Conservation (phyloP, 1,139 yeast genomes). For the Candida albicans region DNA sequence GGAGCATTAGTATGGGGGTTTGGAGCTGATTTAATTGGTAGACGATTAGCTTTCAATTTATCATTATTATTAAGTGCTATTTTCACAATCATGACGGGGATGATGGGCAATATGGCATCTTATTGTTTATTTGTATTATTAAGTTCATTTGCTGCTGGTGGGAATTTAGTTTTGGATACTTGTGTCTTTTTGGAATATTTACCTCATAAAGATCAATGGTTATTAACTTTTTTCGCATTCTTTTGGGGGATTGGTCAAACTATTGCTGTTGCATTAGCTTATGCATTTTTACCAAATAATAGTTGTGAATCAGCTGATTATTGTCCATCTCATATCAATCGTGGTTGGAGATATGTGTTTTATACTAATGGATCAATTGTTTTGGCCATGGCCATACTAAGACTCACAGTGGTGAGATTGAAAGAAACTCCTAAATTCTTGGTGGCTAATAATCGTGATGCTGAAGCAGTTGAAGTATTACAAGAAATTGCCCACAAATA, state of each 20-base stretch:
- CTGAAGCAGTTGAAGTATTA: constrained; percentile 43
- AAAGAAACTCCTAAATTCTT: constrained; percentile 61
- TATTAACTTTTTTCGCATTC: constrained; percentile 55
- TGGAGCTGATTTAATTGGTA: constrained; percentile 59
- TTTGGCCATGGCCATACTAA: constrained; percentile 44
- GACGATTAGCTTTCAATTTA: constrained; percentile 55
- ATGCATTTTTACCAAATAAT: constrained; percentile 54
- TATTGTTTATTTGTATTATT: constrained; percentile 52
- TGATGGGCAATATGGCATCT: constrained; percentile 47
- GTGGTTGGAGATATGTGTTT: constrained; percentile 64
- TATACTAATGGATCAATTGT: constrained; percentile 56
- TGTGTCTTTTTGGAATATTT: constrained; percentile 59
- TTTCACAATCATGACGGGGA: constrained; percentile 55
- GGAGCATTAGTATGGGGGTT: constrained; percentile 63
- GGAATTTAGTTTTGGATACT: constrained; percentile 61
- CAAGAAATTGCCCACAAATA: constrained; percentile 42
- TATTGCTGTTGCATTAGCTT: constrained; percentile 51
- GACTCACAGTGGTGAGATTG: constrained; percentile 48
- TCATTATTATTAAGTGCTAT: constrained; percentile 51
- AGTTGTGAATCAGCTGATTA: constrained; percentile 38
- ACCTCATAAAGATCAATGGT: constrained; percentile 53
- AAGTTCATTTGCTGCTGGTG: constrained; percentile 53
- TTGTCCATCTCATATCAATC: constrained; percentile 48
- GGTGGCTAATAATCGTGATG: constrained; percentile 53
- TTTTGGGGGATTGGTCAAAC: constrained; percentile 70